These are phyloP conservation scores for Bacidia rubella DNA, from an alignment of 495 filamentous ascomycete species.

Conservation along the genomic window DNA sequence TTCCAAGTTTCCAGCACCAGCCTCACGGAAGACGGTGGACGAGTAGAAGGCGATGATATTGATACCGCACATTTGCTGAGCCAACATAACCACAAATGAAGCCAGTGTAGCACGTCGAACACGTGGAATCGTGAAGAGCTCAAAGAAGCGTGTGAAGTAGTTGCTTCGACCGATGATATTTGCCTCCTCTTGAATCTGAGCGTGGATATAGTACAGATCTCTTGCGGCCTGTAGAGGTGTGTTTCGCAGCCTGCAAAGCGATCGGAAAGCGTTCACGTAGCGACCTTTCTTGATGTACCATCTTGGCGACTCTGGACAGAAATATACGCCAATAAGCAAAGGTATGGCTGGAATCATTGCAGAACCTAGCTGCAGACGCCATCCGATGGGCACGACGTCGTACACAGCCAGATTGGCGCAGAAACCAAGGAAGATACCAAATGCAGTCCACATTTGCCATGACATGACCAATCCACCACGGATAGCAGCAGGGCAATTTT, in stretches of 20 bases:
- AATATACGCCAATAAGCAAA: slow-evolving; percentile 48
- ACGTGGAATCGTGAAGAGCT: slow-evolving; percentile 49
- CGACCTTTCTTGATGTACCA: slow-evolving; percentile 50
- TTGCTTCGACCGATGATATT: slow-evolving; percentile 9
- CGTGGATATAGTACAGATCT: slow-evolving; percentile 64
- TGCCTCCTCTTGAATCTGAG: slow-evolving; percentile 34
- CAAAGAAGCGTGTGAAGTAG: slow-evolving; percentile 38
- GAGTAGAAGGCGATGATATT: slow-evolving; percentile 84
- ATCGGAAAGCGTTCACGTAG: slow-evolving; percentile 48
- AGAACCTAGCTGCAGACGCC: slow-evolving; percentile 68
- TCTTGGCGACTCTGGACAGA: slow-evolving; percentile 64
- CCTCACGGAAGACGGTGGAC: slow-evolving; percentile 54
- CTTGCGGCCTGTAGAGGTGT: slow-evolving; percentile 56
- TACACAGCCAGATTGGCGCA: slow-evolving; percentile 57
- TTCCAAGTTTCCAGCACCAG: slow-evolving; percentile 40
- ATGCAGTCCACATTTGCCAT: slow-evolving; percentile 80
- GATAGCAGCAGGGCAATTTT: slow-evolving; percentile 60
- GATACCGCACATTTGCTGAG: slow-evolving; percentile 79
- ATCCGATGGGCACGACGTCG: slow-evolving; percentile 41
- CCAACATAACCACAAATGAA: slow-evolving; percentile 55
- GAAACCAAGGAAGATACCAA: slow-evolving; percentile 62
- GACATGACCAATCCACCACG: slow-evolving; percentile 72
- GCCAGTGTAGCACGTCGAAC: slow-evolving; percentile 46
- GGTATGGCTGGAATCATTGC: slow-evolving; percentile 67
- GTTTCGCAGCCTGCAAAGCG: slow-evolving; percentile 47